A percentile compares a stretch with the other conserved stretches of the same genome.
Conservation (phyloP, 164 flowering plant genomes). For the Cinnamomum micranthum region DNA sequence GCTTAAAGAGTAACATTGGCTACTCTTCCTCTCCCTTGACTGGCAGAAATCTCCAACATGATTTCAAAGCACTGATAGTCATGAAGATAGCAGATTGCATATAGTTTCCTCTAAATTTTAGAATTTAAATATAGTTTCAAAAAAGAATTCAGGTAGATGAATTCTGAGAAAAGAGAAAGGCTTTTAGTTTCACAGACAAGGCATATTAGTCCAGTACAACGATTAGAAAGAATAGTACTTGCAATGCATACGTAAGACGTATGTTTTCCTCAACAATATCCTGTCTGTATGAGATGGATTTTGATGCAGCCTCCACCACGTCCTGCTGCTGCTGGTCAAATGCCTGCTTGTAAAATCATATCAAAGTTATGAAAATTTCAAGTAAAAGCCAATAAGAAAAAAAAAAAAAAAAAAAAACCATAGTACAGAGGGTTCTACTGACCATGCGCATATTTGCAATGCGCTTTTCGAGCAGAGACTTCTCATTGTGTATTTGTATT, state of each 20-base stretch:
- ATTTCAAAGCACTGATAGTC: not conserved
- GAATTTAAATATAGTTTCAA: too few relatives aligned
- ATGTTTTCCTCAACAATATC: constrained; percentile 96
- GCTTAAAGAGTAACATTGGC: too few relatives aligned
- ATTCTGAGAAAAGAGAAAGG: too few relatives aligned
- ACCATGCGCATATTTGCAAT: constrained; percentile 97
- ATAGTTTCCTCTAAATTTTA: not conserved
- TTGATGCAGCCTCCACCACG: constrained; percentile 89
- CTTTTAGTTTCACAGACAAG: too few relatives aligned
- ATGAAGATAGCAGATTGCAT: not conserved
- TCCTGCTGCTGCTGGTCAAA: constrained; percentile 99
- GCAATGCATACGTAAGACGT: constrained; percentile 82
- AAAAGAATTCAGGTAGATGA: not conserved
- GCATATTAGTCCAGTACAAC: not conserved
- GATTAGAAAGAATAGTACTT: constrained; percentile 43
- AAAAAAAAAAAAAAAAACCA: not conserved
- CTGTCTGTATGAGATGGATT: constrained; percentile 93
- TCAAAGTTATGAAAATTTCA: not conserved
- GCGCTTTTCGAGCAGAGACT: constrained; percentile 80
- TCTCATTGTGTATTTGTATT: constrained; percentile 82
- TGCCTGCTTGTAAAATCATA: constrained; percentile 46
- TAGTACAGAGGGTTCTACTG: constrained; percentile 10
- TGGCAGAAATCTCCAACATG: not conserved
- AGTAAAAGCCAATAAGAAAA: not conserved
- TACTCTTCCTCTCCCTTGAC: too few relatives aligned